Evolutionary conservation across 176 grass and related monocot genomes (phyloP).

Genomic region (Aegilops sharonensis): DNA sequence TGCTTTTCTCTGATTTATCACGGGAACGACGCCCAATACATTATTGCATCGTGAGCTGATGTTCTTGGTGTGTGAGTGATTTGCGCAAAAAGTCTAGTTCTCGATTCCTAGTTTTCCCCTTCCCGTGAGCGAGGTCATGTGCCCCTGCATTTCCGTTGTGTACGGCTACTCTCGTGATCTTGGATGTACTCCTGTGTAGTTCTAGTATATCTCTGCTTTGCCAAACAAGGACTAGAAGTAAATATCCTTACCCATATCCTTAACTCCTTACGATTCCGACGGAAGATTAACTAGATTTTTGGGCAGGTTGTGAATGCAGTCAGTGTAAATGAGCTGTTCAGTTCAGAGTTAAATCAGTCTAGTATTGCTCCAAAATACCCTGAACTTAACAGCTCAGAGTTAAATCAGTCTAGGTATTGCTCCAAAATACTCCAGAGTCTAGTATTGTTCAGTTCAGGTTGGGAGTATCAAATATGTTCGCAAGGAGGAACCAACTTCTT

Average conservation of each 20-base stretch:
- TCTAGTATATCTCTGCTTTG: neutral
- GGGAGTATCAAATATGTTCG: neutral
- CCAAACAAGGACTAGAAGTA: slow-evolving; percentile 5
- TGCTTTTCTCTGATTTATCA: neutral
- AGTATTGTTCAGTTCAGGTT: too few relatives aligned
- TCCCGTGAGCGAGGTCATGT: neutral
- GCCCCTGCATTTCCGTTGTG: neutral
- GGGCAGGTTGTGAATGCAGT: neutral
- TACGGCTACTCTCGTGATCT: slow-evolving; percentile 1
- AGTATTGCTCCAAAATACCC: slow-evolving; percentile 1
- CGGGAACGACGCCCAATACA: neutral
- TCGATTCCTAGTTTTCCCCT: neutral
- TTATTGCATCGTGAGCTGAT: neutral
- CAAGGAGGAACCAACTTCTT: neutral
- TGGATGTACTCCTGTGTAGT: neutral
- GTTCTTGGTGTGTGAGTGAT: slow-evolving; percentile 5
- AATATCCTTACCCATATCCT: neutral
- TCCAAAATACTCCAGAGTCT: slow-evolving; percentile 3
- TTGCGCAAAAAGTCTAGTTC: neutral
- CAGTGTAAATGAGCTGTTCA: neutral
- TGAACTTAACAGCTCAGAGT: too few relatives aligned
- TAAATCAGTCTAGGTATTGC: neutral
- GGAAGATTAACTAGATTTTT: neutral
- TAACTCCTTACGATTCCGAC: neutral
- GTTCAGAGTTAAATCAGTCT: neutral